Base-by-base conservation (phyloP, 2,329 filamentous ascomycete genomes). In the Talaromyces sp. region DNA sequence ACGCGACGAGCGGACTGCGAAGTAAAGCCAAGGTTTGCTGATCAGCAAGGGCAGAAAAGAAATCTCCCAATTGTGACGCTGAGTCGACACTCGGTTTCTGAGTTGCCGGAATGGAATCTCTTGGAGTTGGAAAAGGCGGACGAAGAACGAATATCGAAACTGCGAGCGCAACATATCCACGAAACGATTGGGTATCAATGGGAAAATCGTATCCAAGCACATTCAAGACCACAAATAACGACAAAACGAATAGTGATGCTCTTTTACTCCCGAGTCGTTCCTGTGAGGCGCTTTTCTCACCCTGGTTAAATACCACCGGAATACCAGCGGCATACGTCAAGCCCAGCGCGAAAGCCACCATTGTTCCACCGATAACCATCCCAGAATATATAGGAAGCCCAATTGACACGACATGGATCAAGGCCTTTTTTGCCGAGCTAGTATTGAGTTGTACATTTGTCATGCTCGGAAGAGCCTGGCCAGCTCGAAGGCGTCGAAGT, bases 351-450 rank as follows among this genome's bases (percentile, higher is more conserved):
- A 85, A 71, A 11, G 81, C 81, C n/a, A 81, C 80, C 58, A 81
- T 74, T 61, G 81, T 77, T 13, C 81, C 83, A 9, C 84, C 84
- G 13, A 86, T 70, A 61, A 84, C 80, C 64, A 84, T 75, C 0
- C 81, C 71, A 9, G 84, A 82, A 67, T 84, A 86, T 66, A 85
- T 82, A 0, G 85, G 85, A 32, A 87, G 67, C 3, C 77, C 71
- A 25, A 83, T 68, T 19, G 79, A 75, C 32, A 76, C 61, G n/a
- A 75, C 67, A 56, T 74, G 77, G 19, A 70, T 66, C 17, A 73
- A 56, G 19, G 74, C 69, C 17, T 61, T 64, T 15, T 64, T 63
- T 6, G 55, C 65, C 0, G 59, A 64, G 8, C 63, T 64, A 1
- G 59, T 36, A 60, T 63, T 66, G 4, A 70, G 22, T 25, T 58